Base-by-base conservation (phyloP, 1,284 basidiomycete genomes). In the Amylostereum chailletii region DNA sequence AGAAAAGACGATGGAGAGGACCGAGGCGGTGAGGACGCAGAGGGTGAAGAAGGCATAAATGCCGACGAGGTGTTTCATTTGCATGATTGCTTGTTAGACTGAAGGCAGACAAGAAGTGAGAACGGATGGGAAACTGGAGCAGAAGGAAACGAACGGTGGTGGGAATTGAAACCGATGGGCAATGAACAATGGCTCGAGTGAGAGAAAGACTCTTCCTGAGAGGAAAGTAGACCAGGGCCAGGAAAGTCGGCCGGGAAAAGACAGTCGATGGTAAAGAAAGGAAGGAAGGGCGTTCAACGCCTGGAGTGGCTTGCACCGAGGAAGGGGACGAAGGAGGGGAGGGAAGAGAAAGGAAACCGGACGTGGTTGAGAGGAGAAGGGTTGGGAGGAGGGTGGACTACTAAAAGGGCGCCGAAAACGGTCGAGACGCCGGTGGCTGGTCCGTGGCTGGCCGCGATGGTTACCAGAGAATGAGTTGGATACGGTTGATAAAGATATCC, bases 11-110 rank as follows among this genome's bases (percentile, higher is more conserved):
- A 91, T 68, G 19, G 79, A 67, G 47, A 90, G 55, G 45, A 72
- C 68, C 38, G 84, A 87, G 5, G 84, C 79, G n/a, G 70, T 75
- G 39, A 91, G 72, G 49, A 92, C 77, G 56, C 72, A 74, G 53
- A 84, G 53, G 67, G 84, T 84, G 55, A 90, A 69, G 65, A 81
- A 76, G 42, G 71, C 76, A 83, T 87, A 92, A 54, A 76, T 71
- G 50, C 72, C 76, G 68, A 85, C 75, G 51, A 91, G 71, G 58
- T 67, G 76, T 63, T 72, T 81, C 54, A 86, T 86, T 60, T 83
- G 74, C 87, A 88, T 89, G 55, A 59, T 66, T 51, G 42, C 52
- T 61, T 63, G 19, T 19, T 52, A 47, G 53, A 49, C 34, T 31
- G 32, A 46, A 48, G 34, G 37, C 45, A 48, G 39, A 30, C 2